Percentiles rank a stretch among this genome's conserved stretches.
Evolutionary conservation across 768 basidiomycete genomes (phyloP).

Genomic region (Suillus weaverae): DNA sequence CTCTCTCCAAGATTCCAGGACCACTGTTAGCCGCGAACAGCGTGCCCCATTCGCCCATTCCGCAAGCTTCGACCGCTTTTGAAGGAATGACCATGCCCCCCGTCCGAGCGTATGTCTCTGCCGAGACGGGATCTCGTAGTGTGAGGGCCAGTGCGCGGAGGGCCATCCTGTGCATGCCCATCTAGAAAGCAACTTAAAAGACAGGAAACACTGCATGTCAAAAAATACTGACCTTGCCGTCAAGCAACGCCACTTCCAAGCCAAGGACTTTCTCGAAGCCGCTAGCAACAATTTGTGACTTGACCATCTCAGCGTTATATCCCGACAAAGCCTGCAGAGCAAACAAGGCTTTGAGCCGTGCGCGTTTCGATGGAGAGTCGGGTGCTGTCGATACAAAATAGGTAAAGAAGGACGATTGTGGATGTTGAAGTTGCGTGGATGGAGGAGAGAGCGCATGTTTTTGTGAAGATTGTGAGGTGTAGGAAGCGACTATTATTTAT

Average conservation of each 20-base stretch:
- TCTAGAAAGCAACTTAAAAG: neutral
- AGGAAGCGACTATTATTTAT: constrained; percentile 46
- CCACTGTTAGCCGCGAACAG: constrained; percentile 23
- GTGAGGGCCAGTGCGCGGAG: constrained; percentile 20
- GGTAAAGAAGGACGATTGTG: constrained; percentile 41
- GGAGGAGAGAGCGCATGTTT: neutral
- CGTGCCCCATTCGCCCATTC: constrained; percentile 39
- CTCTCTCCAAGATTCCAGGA: constrained; percentile 31
- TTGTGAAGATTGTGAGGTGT: constrained; percentile 37
- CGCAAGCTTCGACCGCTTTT: constrained; percentile 53
- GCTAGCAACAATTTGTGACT: constrained; percentile 16
- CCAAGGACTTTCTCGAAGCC: constrained; percentile 52
- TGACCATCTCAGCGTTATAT: constrained; percentile 19
- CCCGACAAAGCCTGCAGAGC: constrained; percentile 56
- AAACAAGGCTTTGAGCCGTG: constrained; percentile 72
- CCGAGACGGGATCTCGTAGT: constrained; percentile 71
- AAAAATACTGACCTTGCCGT: constrained; percentile 61
- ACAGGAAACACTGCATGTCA: neutral
- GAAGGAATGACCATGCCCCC: constrained; percentile 74
- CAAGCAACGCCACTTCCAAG: constrained; percentile 75
- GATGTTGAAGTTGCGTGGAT: neutral
- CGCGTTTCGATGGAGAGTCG: constrained; percentile 69
- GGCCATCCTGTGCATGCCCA: neutral
- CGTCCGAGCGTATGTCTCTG: constrained; percentile 84
- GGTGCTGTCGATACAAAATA: constrained; percentile 86